Evolutionary conservation across 2,329 filamentous ascomycete genomes (phyloP), one percentile per base, ranked within the genome.

Genomic region (Lithohypha guttulata): DNA sequence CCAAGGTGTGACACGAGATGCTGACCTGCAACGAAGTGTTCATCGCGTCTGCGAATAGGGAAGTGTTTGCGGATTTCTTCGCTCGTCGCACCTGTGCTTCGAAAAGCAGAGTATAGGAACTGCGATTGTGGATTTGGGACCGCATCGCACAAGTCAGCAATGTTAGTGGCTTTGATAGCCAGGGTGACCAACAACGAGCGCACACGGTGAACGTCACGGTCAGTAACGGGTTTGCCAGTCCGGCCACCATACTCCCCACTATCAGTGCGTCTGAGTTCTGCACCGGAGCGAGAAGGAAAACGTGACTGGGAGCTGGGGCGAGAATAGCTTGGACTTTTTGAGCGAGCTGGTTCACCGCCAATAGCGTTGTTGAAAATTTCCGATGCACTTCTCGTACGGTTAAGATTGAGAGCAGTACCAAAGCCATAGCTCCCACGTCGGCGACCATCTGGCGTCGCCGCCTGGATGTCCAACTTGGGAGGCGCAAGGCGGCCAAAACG

Each of bases 161-260:
- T 83, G 54, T 91, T 84, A 53, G 78, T 78, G 1, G 89, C 87
- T 61, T 93, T 93, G 54, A 95, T 79, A n/a, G 86, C 87, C 0
- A 85, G 84, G 46, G 79, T 82, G 15, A 93, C 67, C 27, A 94
- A 73, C 6, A 93, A 68, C 1, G 84, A 75, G 42, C 77, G 73
- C 2, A 87, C 70, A n/a, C 85, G 78, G 11, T 82, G 81, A 38
- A 93, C 72, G 51, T 95, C 89, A 14, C 13, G 39, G 3, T 51
- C 58, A 8, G 53, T 58, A 34, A 32, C 26, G 19, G 15, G 37
- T 22, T 17, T 35, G 35, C 6, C 32, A 31, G n/a, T 25, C 38
- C 8, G 4, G 4, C 9, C 9, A 4, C 11, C 15, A 10, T 28
- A 11, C 6, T 28, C 9, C 6, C 4, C 15, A 14, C 11, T 5